A percentile compares a stretch with the other conserved stretches of the same genome.
Conservation (phyloP, 768 basidiomycete species). For the Suillus alpinus region DNA sequence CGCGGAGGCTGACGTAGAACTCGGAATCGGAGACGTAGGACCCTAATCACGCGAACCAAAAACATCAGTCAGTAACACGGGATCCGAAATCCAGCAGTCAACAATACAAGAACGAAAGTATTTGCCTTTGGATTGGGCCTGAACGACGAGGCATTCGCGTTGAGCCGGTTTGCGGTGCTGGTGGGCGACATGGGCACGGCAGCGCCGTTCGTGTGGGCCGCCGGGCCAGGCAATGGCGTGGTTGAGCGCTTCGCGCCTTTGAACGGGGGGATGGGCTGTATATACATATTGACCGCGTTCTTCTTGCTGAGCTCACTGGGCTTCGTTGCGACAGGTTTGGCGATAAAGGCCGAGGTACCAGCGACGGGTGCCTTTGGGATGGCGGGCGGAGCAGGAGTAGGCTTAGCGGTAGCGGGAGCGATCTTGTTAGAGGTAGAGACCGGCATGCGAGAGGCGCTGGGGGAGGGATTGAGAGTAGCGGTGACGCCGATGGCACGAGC, state of each 20-base stretch:
- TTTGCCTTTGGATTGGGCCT: slow-evolving; percentile 81
- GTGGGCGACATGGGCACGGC: slow-evolving; percentile 51
- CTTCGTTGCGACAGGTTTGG: slow-evolving; percentile 32
- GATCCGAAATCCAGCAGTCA: slow-evolving; percentile 8
- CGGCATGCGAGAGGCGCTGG: slow-evolving; percentile 45
- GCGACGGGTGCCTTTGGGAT: slow-evolving; percentile 17
- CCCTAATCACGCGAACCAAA: slow-evolving; percentile 33
- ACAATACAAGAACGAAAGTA: slow-evolving; percentile 65
- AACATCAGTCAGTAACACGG: slow-evolving; percentile 17
- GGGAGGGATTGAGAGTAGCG: slow-evolving; percentile 38
- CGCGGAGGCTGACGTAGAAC: slow-evolving; percentile 39
- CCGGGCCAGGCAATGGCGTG: slow-evolving; percentile 14
- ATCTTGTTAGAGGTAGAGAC: slow-evolving; percentile 29
- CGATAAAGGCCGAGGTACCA: slow-evolving; percentile 21
- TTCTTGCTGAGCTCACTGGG: slow-evolving; percentile 36
- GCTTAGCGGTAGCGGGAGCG: slow-evolving; percentile 23
- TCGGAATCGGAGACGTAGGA: slow-evolving; percentile 45
- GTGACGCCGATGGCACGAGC: slow-evolving; percentile 68
- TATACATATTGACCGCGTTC: slow-evolving; percentile 64
- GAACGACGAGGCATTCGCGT: slow-evolving; percentile 90
- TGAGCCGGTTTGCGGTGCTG: slow-evolving; percentile 60
- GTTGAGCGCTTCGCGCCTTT: slow-evolving; percentile 54
- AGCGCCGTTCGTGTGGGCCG: slow-evolving; percentile 26
- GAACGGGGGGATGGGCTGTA: slow-evolving; percentile 91
- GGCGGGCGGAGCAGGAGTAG: slow-evolving; percentile 29